Percentiles rank a stretch among this genome's conserved stretches.
Evolutionary conservation across 208 protist genomes (phyloP).

Genomic region (Angomonas deanei): DNA sequence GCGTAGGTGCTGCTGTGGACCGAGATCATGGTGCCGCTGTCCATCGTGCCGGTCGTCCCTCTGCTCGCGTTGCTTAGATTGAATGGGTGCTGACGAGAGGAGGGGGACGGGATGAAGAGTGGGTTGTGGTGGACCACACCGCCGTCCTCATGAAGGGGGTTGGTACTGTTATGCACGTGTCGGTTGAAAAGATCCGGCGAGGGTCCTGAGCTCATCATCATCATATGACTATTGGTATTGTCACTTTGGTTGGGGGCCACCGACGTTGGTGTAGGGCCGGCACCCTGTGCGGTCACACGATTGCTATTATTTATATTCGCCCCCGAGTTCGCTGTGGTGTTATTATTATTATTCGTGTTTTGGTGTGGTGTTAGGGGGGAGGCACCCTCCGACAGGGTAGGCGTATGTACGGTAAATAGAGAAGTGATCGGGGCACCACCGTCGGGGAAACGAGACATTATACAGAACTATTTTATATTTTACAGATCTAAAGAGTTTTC

Average conservation of each 20-base stretch:
- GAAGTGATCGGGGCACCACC: too few relatives aligned
- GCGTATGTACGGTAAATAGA: too few relatives aligned
- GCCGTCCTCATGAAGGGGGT: not conserved
- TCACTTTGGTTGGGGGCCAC: not conserved
- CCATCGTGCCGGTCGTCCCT: not conserved
- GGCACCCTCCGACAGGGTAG: too few relatives aligned
- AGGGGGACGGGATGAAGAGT: not conserved
- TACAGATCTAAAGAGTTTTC: too few relatives aligned
- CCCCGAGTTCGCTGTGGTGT: too few relatives aligned
- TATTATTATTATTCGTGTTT: not conserved
- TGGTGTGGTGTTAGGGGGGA: too few relatives aligned
- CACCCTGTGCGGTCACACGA: too few relatives aligned
- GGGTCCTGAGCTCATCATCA: too few relatives aligned
- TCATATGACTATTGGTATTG: not conserved
- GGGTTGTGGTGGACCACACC: not conserved
- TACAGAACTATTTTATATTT: too few relatives aligned
- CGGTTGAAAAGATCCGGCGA: too few relatives aligned
- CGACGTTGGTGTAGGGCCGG: too few relatives aligned
- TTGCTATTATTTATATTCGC: not conserved
- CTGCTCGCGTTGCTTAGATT: not conserved
- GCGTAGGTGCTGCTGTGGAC: not conserved
- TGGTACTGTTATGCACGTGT: not conserved
- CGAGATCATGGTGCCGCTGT: not conserved
- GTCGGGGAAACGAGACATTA: too few relatives aligned
- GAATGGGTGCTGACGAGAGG: not conserved